Percentiles rank a stretch among this genome's conserved stretches.
Conservation (phyloP, 169 alveolate genomes). For the Cryptosporidium ubiquitum region DNA sequence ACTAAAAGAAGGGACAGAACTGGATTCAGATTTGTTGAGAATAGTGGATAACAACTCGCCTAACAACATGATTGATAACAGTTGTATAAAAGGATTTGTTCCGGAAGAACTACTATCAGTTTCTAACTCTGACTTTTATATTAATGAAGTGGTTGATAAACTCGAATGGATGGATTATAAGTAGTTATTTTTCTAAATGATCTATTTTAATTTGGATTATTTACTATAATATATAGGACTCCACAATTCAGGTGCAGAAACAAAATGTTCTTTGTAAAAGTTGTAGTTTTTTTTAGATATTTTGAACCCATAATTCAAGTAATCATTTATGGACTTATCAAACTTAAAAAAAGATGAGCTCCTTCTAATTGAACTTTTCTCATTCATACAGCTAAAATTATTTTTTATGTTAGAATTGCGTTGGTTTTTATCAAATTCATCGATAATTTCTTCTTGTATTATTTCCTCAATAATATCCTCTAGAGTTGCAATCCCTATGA, state of each 20-base stretch:
- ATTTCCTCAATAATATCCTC: slow-evolving; percentile 69
- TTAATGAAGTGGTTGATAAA: background rate
- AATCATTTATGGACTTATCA: slow-evolving; percentile 14
- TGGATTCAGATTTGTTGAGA: slow-evolving; percentile 7
- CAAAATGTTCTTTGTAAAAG: slow-evolving; percentile 22
- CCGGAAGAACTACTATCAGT: slow-evolving; percentile 46
- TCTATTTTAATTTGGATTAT: background rate
- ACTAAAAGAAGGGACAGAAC: background rate
- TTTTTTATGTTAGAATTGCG: background rate
- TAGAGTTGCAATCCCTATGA: slow-evolving; percentile 67
- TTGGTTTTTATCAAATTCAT: slow-evolving; percentile 62
- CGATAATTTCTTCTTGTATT: slow-evolving; percentile 68
- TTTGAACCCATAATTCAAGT: background rate
- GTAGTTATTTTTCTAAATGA: background rate
- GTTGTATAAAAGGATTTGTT: slow-evolving; percentile 17
- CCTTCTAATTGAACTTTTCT: background rate
- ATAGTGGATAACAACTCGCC: background rate
- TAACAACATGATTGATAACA: background rate
- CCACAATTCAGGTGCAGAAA: slow-evolving; percentile 50
- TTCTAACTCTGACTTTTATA: background rate
- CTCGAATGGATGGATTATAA: slow-evolving; percentile 6
- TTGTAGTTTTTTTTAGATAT: background rate
- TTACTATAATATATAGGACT: slow-evolving; percentile 20
- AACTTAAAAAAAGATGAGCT: slow-evolving; percentile 49
- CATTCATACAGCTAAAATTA: background rate